A percentile compares a stretch with the other conserved stretches of the same genome.
Evolutionary conservation across 1,139 yeast species (phyloP).

Genomic region (Blastobotrys indianensis): DNA sequence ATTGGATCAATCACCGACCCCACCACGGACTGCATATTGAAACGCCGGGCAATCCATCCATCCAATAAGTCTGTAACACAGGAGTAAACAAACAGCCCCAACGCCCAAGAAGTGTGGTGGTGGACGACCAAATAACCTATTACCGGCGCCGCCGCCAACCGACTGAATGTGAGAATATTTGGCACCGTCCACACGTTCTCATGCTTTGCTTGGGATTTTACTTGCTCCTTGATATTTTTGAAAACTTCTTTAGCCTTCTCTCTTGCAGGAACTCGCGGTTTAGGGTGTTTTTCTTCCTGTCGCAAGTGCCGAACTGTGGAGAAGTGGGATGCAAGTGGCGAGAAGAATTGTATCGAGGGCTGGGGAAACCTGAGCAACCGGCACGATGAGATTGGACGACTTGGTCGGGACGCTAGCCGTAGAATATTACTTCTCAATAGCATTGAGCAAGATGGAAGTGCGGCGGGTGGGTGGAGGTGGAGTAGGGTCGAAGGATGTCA

Average conservation of each 20-base stretch:
- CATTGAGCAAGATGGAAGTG: too few relatives aligned
- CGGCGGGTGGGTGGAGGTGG: too few relatives aligned
- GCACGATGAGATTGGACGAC: too few relatives aligned
- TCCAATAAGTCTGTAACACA: slow-evolving; percentile 88
- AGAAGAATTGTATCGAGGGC: too few relatives aligned
- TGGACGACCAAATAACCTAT: slow-evolving; percentile 72
- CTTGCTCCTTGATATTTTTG: slow-evolving; percentile 7
- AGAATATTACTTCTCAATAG: too few relatives aligned
- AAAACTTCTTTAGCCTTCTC: slow-evolving; percentile 2
- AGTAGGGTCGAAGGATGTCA: too few relatives aligned
- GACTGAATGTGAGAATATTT: slow-evolving; percentile 70
- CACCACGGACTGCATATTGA: slow-evolving; percentile 67
- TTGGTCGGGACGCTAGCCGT: too few relatives aligned
- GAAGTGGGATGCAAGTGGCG: too few relatives aligned
- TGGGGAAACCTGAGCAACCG: too few relatives aligned
- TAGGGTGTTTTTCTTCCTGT: too few relatives aligned
- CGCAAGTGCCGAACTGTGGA: too few relatives aligned
- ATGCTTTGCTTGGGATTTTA: slow-evolving; percentile 12
- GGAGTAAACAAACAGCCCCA: slow-evolving; percentile 71
- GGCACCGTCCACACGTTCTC: slow-evolving; percentile 78
- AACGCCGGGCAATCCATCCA: slow-evolving; percentile 82
- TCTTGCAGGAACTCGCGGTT: neutral
- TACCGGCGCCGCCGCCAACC: slow-evolving; percentile 74
- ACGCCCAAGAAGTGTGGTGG: slow-evolving; percentile 56
- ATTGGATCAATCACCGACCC: slow-evolving; percentile 93